Base-by-base conservation (phyloP, 371 early-diverging fungal genomes). In the Conidiobolus incongruus region DNA sequence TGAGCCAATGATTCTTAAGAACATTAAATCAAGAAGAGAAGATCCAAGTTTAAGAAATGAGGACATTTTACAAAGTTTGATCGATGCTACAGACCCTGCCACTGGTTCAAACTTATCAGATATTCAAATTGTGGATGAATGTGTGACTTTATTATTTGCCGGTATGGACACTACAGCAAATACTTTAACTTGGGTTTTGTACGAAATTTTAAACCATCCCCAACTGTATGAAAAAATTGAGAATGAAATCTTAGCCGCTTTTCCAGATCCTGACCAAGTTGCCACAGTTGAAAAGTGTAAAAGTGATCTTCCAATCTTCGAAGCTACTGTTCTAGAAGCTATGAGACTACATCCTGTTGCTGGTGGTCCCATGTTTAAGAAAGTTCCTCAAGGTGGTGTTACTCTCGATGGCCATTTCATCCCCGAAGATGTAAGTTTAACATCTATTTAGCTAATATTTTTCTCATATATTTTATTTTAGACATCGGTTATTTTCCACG, bases 261-360 rank as follows among this genome's bases (percentile, higher is more conserved):
- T 17, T 28, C 17, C 28, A 4, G 12, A n/a, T 1, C 11, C 15
- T 12, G 37, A 44, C 20, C 23, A 19, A 7, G 44, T 50, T 22
- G 35, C 45, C 12, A 20, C 54, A 17, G 55, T 54, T 31, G 29
- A 40, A 19, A 45, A 51, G 26, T 55, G 55, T 31, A 26, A 26
- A 26, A 26, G 26, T 26, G 22, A 43, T 20, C 32, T 43, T 8
- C 46, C 48, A 13, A 51, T 52, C 22, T 41, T 58, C 17, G 55
- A 58, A 15, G 58, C 55, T 1, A 50, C 49, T 1, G 48, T 58
- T 13, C 35, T 48, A 12, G 58, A 58, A 36, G 48, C 47, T 2
- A 15, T 58, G 26, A 50, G 58, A 16, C 26, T 52, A 11, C 39
- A 37, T 33, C 54, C 58, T 12, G 47, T 50, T 8, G 34, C 52